A percentile compares a stretch with the other conserved stretches of the same genome.
phyloP scores from a whole-genome alignment of 106 monocot genomes.

The Triglochin maritima region DNA sequence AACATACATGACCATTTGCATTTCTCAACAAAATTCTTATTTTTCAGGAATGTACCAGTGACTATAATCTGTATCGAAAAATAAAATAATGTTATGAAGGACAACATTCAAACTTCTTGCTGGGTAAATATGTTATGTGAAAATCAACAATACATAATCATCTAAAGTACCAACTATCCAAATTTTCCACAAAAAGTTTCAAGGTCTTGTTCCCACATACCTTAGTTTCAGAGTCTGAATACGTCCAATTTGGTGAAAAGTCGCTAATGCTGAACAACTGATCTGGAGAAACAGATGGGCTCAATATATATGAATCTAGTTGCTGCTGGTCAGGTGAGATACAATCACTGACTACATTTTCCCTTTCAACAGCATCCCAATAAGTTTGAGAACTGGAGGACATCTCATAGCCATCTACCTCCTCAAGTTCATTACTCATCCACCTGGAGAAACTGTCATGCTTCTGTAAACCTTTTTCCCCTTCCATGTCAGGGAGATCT shows the following conservation, averaged over 20 bases:
- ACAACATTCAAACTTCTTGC: not conserved
- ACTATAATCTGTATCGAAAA: slow-evolving; percentile 28
- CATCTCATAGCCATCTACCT: slow-evolving; percentile 44
- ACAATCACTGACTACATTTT: slow-evolving; percentile 47
- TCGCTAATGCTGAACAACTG: slow-evolving; percentile 80
- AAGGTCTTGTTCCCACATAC: slow-evolving; percentile 13
- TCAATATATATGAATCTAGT: slow-evolving; percentile 35
- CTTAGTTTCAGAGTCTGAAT: slow-evolving; percentile 39
- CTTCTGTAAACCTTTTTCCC: slow-evolving; percentile 62
- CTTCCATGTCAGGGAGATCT: slow-evolving; percentile 38
- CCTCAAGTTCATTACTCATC: slow-evolving; percentile 93
- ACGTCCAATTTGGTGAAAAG: slow-evolving; percentile 65
- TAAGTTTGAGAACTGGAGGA: slow-evolving; percentile 36
- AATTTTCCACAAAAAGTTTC: too few species aligned
- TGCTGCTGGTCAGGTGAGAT: slow-evolving; percentile 39
- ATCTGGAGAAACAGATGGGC: slow-evolving; percentile 63
- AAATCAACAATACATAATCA: too few species aligned
- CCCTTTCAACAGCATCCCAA: slow-evolving; percentile 57
- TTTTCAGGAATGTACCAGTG: slow-evolving; percentile 69
- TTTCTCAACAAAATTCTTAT: slow-evolving; percentile 42
- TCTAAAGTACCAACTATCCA: too few species aligned
- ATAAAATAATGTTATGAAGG: too few species aligned
- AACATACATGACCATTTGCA: slow-evolving; percentile 95
- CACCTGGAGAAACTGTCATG: slow-evolving; percentile 87
- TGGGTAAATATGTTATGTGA: not conserved